These are phyloP conservation scores for Gamsiella multidivaricata DNA, from an alignment of 192 early-diverging fungal genomes.

Conservation along the genomic window DNA sequence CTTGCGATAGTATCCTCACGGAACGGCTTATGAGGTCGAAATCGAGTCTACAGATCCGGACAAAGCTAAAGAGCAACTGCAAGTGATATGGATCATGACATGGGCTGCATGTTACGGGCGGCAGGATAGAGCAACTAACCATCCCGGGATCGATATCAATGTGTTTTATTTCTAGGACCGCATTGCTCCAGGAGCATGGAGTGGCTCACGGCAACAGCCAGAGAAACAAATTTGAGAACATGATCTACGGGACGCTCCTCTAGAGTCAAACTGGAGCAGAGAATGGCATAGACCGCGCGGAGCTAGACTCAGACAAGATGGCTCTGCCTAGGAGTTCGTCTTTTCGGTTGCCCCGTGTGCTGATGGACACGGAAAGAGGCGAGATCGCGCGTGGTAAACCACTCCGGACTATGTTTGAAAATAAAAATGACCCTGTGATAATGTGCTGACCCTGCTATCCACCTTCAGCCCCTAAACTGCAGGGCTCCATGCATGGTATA, in stretches of 20 bases:
- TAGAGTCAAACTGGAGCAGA: background rate
- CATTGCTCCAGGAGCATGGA: constrained; percentile 25
- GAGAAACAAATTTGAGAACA: constrained; percentile 49
- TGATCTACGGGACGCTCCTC: constrained; percentile 28
- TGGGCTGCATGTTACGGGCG: too few relatives aligned
- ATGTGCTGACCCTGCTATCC: background rate
- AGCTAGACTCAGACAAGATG: too few relatives aligned
- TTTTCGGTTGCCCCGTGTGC: too few relatives aligned
- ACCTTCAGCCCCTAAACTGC: background rate
- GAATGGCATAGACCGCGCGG: too few relatives aligned
- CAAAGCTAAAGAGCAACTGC: constrained; percentile 34
- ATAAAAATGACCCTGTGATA: background rate
- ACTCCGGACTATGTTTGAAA: too few relatives aligned
- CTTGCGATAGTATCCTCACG: constrained; percentile 42
- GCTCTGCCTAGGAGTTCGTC: too few relatives aligned
- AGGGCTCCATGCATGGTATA: too few relatives aligned
- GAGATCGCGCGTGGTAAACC: too few relatives aligned
- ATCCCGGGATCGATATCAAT: background rate
- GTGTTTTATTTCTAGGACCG: constrained; percentile 9
- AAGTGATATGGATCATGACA: background rate
- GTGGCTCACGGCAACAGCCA: constrained; percentile 37
- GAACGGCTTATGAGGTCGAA: constrained; percentile 38
- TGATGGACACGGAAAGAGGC: too few relatives aligned
- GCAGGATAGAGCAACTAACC: too few relatives aligned
- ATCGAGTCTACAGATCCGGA: constrained; percentile 44